These are phyloP conservation scores for Thymus quinquecostatus DNA, from an alignment of 257 asterid genomes.

Conservation along the genomic window DNA sequence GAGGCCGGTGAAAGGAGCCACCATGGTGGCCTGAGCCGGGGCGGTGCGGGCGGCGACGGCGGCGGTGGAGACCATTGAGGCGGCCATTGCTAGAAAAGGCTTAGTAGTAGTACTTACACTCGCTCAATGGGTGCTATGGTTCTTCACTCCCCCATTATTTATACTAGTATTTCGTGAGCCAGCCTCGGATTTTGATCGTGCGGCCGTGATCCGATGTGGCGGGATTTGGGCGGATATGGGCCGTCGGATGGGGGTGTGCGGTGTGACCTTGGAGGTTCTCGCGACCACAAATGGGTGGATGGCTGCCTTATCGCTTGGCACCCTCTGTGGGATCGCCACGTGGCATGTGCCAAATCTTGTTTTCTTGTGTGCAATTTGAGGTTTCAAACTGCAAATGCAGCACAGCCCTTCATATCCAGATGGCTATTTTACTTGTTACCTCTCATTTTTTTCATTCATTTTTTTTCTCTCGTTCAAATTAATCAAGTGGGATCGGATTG, in stretches of 20 bases:
- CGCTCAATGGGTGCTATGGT: not conserved
- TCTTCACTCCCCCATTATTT: slow-evolving; percentile 10
- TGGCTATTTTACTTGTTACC: not conserved
- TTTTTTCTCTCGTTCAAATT: not conserved
- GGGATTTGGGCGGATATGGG: not conserved
- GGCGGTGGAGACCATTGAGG: slow-evolving; percentile 38
- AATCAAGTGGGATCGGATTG: not conserved
- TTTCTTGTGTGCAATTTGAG: slow-evolving; percentile 9
- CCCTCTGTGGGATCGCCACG: slow-evolving; percentile 27
- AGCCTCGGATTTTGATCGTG: slow-evolving; percentile 9
- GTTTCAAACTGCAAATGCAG: slow-evolving; percentile 22
- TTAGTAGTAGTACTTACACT: not conserved
- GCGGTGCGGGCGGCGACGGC: slow-evolving; percentile 19
- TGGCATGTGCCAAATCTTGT: slow-evolving; percentile 16
- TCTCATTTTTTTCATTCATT: not conserved
- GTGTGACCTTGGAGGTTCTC: slow-evolving; percentile 15
- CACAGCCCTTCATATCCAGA: slow-evolving; percentile 21
- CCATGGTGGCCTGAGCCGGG: no score
- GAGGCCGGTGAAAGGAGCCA: no score
- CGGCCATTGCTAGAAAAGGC: slow-evolving; percentile 15
- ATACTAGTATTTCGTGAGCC: slow-evolving; percentile 14
- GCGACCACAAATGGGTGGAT: slow-evolving; percentile 26
- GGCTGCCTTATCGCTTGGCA: slow-evolving; percentile 30
- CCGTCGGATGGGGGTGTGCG: not conserved
- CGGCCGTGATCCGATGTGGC: not conserved